Evolutionary conservation across 2,329 filamentous ascomycete genomes (phyloP).

Genomic region (Scedosporium minutisporum): DNA sequence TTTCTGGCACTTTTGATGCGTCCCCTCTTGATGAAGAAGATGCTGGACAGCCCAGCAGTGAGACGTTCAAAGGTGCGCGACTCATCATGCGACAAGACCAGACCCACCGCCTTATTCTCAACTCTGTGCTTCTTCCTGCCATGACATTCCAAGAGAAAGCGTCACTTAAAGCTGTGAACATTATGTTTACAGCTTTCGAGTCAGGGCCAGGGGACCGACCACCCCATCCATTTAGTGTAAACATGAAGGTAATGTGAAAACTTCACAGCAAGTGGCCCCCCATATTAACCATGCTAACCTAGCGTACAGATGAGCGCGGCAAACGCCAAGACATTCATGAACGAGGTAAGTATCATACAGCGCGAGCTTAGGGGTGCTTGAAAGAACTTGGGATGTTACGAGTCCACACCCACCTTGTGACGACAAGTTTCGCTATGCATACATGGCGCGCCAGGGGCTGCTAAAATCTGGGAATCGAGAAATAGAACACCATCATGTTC

Average conservation of each 20-base stretch:
- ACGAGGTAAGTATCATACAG: constrained; percentile 39
- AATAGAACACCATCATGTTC: too few species aligned
- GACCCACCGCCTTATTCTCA: constrained; percentile 76
- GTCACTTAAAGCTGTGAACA: constrained; percentile 58
- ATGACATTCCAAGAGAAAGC: constrained; percentile 74
- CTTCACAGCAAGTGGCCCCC: constrained; percentile 3
- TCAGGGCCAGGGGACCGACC: constrained; percentile 26
- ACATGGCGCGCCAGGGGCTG: too few species aligned
- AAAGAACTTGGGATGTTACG: constrained; percentile 4
- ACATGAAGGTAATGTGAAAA: constrained; percentile 44
- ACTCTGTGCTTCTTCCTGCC: constrained; percentile 68
- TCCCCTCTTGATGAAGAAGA: constrained; percentile 40
- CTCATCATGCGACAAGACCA: constrained; percentile 89
- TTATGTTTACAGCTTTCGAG: constrained; percentile 57
- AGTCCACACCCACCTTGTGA: too few species aligned
- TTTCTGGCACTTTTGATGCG: constrained; percentile 45
- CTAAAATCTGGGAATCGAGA: too few species aligned
- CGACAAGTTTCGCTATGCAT: too few species aligned
- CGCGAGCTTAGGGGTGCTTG: constrained; percentile 35
- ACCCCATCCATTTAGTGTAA: constrained; percentile 46
- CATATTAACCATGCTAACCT: background rate
- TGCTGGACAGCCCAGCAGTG: constrained; percentile 12
- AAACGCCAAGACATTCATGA: constrained; percentile 42
- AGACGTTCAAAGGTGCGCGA: constrained; percentile 46
- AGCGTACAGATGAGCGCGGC: constrained; percentile 39